These are phyloP conservation scores for Omphalotus guepiniiformis DNA, from an alignment of 768 basidiomycete genomes.

Conservation along the genomic window DNA sequence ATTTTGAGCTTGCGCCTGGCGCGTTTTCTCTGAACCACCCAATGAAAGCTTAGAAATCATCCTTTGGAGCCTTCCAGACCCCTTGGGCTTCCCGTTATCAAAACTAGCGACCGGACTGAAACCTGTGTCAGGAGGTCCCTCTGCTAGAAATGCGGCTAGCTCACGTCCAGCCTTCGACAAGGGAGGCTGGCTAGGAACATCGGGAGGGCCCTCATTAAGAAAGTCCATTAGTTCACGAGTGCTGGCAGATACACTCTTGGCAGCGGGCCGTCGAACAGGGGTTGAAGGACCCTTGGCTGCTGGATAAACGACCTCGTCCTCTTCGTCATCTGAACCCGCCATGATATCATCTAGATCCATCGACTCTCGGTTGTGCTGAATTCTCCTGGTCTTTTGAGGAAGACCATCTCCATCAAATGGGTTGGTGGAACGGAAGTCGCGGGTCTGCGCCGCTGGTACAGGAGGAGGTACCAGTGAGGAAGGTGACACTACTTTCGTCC, in stretches of 20 bases:
- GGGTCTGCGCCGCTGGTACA: constrained; percentile 23
- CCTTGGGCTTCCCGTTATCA: constrained; percentile 35
- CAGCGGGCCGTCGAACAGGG: constrained; percentile 4
- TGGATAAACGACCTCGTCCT: constrained; percentile 16
- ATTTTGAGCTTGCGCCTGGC: constrained; percentile 15
- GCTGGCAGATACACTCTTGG: constrained; percentile 31
- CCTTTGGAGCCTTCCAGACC: constrained; percentile 61
- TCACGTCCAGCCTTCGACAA: constrained; percentile 45
- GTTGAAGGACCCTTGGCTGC: constrained; percentile 10
- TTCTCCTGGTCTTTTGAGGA: constrained; percentile 47
- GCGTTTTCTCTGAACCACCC: constrained; percentile 36
- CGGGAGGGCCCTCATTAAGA: constrained; percentile 51
- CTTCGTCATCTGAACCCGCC: constrained; percentile 64
- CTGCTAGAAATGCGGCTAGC: constrained; percentile 53
- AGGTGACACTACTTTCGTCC: constrained; percentile 24
- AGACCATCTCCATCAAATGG: constrained; percentile 27
- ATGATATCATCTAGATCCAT: constrained; percentile 74
- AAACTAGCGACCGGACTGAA: constrained; percentile 34
- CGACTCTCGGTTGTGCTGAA: constrained; percentile 59
- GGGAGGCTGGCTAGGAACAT: constrained; percentile 33
- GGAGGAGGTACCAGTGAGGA: constrained; percentile 24
- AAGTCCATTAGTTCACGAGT: constrained; percentile 57
- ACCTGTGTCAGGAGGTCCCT: constrained; percentile 43
- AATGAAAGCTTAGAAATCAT: constrained; percentile 80
- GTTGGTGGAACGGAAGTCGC: constrained; percentile 19